Evolutionary conservation across 768 basidiomycete genomes (phyloP).

Genomic region (Boletellus sp.): DNA sequence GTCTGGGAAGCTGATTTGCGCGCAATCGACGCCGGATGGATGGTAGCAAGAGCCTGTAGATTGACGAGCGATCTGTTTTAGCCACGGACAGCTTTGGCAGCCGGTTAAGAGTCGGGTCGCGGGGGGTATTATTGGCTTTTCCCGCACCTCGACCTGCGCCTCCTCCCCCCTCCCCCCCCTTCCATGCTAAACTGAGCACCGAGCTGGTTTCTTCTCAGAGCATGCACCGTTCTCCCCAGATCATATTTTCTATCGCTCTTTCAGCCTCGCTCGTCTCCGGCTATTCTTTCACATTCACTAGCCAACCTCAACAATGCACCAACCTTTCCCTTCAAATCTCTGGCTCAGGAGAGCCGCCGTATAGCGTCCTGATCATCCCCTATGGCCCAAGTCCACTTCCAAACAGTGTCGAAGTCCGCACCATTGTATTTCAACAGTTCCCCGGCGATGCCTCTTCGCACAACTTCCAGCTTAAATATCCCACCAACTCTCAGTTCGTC

Average conservation of each 20-base stretch:
- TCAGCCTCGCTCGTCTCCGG: conserved; percentile 32
- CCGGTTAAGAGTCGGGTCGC: too few species aligned
- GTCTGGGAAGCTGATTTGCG: conserved; percentile 14
- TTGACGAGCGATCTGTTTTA: too few species aligned
- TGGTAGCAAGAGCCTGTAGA: too few species aligned
- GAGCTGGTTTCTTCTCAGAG: conserved; percentile 7
- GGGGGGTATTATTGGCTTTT: not conserved
- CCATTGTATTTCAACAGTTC: conserved; percentile 55
- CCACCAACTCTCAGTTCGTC: conserved; percentile 67
- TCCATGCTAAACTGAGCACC: conserved; percentile 7
- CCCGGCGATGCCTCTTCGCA: conserved; percentile 35
- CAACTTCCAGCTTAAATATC: conserved; percentile 60
- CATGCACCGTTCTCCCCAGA: conserved; percentile 7
- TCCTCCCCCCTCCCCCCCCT: not conserved
- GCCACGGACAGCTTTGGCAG: too few species aligned
- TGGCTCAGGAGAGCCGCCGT: conserved; percentile 65
- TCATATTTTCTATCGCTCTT: conserved; percentile 10
- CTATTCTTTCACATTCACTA: conserved; percentile 42
- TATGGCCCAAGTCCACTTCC: conserved; percentile 59
- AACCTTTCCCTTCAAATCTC: conserved; percentile 57
- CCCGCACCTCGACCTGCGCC: not conserved
- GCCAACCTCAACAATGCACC: conserved; percentile 60
- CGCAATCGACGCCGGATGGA: not conserved
- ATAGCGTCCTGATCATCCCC: conserved; percentile 63
- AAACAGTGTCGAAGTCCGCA: conserved; percentile 61